phyloP scores from a whole-genome alignment of 2,329 filamentous ascomycete species.

The Chrysosphaeria jannelii region DNA sequence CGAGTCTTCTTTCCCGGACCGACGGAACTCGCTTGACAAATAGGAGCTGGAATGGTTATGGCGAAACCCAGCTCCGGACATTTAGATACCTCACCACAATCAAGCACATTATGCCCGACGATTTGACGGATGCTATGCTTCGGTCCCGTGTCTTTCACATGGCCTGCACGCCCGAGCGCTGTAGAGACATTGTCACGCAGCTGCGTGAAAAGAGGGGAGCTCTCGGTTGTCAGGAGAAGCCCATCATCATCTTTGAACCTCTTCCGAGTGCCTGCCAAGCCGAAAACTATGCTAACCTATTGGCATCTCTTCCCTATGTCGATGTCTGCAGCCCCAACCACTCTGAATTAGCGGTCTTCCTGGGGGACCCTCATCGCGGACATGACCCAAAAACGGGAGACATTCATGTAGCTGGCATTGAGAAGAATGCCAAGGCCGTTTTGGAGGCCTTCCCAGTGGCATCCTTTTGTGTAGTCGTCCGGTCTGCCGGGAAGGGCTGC shows the following conservation, averaged over 20 bases:
- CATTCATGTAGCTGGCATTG: constrained; percentile 20
- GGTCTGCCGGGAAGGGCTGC: constrained; percentile 43
- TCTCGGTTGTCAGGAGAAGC: too few relatives aligned
- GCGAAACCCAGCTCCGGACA: constrained; percentile 22
- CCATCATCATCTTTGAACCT: constrained; percentile 81
- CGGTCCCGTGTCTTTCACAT: constrained; percentile 58
- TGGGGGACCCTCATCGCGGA: constrained; percentile 27
- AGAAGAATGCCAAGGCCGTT: constrained; percentile 29
- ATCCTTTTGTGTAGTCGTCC: constrained; percentile 35
- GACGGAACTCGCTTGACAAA: constrained; percentile 47
- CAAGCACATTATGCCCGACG: constrained; percentile 41
- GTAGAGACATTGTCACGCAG: too few relatives aligned
- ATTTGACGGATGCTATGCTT: constrained; percentile 35
- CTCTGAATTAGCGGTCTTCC: constrained; percentile 61
- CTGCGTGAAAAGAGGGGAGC: too few relatives aligned
- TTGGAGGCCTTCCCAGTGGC: constrained; percentile 31
- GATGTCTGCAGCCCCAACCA: constrained; percentile 57
- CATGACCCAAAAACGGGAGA: constrained; percentile 22
- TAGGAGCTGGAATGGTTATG: constrained; percentile 76
- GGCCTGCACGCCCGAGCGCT: too few relatives aligned
- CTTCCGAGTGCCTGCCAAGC: constrained; percentile 67
- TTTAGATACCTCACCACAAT: constrained; percentile 82
- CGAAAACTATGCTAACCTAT: too few relatives aligned
- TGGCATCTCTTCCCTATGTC: constrained; percentile 25
- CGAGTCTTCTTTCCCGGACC: constrained; percentile 36